A percentile compares a stretch with the other conserved stretches of the same genome.
These are phyloP conservation scores for Capsicum rhomboideum DNA, from an alignment of 257 asterid species.

Conservation along the genomic window DNA sequence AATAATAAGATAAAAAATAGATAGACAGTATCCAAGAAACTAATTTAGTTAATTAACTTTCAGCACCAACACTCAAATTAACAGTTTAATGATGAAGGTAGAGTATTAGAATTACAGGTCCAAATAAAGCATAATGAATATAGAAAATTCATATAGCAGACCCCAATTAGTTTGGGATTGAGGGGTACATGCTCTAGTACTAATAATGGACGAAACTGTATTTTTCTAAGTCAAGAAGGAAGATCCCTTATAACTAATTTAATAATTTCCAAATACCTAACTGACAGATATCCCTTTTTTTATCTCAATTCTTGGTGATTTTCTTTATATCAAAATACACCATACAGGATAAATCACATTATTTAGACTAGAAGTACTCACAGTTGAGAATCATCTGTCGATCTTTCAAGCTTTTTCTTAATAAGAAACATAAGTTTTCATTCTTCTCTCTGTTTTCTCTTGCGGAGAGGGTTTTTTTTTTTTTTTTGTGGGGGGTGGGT, in stretches of 20 bases:
- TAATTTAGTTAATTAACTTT: background rate
- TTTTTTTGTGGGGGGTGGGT: no score
- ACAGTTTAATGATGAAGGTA: background rate
- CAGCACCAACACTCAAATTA: background rate
- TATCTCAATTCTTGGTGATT: background rate
- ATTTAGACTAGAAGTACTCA: background rate
- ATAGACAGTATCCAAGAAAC: background rate
- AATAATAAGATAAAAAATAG: background rate
- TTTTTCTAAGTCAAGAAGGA: background rate
- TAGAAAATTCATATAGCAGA: background rate
- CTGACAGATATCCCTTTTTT: background rate
- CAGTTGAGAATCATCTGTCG: background rate
- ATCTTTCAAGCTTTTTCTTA: background rate
- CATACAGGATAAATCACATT: background rate
- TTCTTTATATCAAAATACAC: background rate
- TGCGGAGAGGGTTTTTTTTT: background rate
- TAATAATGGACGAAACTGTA: background rate
- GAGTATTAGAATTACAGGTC: background rate
- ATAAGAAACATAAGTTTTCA: background rate
- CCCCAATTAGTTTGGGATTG: background rate
- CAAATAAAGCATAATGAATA: background rate
- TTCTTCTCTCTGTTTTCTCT: background rate
- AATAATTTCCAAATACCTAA: background rate
- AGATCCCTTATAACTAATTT: background rate
- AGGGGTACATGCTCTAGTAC: background rate